phyloP scores from a whole-genome alignment of 2,329 filamentous ascomycete genomes.

The Neopestalotiopsis clavispora region DNA sequence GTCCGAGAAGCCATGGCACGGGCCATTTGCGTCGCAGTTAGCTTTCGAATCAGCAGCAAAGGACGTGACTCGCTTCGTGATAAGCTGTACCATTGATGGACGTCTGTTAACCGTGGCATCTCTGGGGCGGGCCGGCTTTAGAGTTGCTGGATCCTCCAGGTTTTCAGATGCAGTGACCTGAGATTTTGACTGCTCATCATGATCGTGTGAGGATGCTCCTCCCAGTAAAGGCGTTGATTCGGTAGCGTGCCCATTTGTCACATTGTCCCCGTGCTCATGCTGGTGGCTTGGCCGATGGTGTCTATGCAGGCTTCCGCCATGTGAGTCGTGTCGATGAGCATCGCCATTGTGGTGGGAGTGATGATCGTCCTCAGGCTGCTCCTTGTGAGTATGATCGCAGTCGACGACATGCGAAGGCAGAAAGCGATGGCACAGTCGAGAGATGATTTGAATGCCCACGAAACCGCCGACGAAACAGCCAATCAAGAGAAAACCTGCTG shows the following conservation, averaged over 20 bases:
- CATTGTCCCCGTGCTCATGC: constrained; percentile 16
- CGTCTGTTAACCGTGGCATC: constrained; percentile 44
- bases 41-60: constrained; percentile 69
- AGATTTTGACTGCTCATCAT: constrained; percentile 33
- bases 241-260: constrained; percentile 26
- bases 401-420: constrained; percentile 82
- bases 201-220: constrained; percentile 25
- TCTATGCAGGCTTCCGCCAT: constrained; percentile 29
- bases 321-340: constrained; percentile 30
- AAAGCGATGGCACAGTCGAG: constrained; percentile 72
- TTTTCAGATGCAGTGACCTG: constrained; percentile 26
- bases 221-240: constrained; percentile 58
- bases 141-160: constrained; percentile 21
- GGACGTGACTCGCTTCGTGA: constrained; percentile 63
- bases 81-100: constrained; percentile 55
- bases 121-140: constrained; percentile 28
- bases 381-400: constrained; percentile 76
- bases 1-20: constrained; percentile 69
- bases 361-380: constrained; percentile 41
- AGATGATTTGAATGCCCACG: constrained; percentile 75
- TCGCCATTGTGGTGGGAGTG: constrained; percentile 30
- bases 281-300: constrained; percentile 21
- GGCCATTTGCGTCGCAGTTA: constrained; percentile 64
- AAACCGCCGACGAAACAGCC: constrained; percentile 74
- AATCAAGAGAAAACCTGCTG: constrained; percentile 72